phyloP scores from a whole-genome alignment of 2,329 filamentous ascomycete genomes.

The Drechslera avenae region DNA sequence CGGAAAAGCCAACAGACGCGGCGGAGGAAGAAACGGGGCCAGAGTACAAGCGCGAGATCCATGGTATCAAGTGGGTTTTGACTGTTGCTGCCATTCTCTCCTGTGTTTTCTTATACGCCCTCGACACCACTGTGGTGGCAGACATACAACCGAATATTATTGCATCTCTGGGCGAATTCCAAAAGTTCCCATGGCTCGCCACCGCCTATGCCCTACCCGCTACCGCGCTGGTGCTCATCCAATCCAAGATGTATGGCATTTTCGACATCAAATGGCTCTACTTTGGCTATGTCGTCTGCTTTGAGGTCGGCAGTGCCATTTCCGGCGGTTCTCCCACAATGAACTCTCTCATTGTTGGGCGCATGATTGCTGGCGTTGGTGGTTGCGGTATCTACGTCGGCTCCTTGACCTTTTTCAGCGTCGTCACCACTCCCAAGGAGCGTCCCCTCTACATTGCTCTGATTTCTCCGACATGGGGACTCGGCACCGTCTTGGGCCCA shows the following conservation, averaged over 20 bases:
- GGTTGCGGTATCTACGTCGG: background rate
- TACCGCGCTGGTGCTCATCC: background rate
- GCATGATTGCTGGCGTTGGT: background rate
- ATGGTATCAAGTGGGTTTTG: conserved; percentile 5
- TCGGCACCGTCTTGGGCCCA: background rate
- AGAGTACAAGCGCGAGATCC: conserved; percentile 3
- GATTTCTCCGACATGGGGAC: background rate
- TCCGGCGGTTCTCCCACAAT: background rate
- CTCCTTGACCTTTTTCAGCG: background rate
- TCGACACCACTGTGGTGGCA: conserved; percentile 40
- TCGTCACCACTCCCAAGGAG: background rate
- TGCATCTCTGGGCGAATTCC: background rate
- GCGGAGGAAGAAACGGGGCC: background rate
- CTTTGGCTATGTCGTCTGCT: background rate
- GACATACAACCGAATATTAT: conserved; percentile 28
- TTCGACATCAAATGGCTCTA: conserved; percentile 2
- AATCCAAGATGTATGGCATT: background rate
- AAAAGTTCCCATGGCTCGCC: conserved; percentile 1
- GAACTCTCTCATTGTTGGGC: background rate
- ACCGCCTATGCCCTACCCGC: background rate
- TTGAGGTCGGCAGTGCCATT: background rate
- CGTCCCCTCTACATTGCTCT: background rate
- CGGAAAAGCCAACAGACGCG: background rate
- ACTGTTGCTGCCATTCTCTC: conserved; percentile 10
- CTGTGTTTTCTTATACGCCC: conserved; percentile 31